Percentiles rank a stretch among this genome's conserved stretches.
Evolutionary conservation across 257 asterid genomes (phyloP).

Genomic region (Avicennia marina): DNA sequence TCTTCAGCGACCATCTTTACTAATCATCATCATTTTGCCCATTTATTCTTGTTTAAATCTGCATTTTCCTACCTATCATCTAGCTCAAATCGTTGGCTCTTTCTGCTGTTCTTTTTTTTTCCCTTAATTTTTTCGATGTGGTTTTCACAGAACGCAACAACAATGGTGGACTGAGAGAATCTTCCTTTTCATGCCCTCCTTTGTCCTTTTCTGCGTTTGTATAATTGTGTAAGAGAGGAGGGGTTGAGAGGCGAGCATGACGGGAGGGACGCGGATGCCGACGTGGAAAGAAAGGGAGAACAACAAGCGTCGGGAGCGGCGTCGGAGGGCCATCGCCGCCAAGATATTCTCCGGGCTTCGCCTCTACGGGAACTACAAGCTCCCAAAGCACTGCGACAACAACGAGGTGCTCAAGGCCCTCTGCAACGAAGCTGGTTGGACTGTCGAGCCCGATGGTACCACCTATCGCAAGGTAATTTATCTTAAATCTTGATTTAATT

Average conservation of each 20-base stretch:
- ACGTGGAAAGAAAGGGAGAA: constrained; percentile 84
- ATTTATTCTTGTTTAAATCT: neutral
- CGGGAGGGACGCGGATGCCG: constrained; percentile 53
- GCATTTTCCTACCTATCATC: neutral
- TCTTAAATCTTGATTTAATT: neutral
- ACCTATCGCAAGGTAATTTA: constrained; percentile 58
- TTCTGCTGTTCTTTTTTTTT: neutral
- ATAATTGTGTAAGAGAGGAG: neutral
- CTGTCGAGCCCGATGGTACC: constrained; percentile 65
- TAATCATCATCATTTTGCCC: constrained; percentile 4
- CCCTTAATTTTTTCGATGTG: neutral
- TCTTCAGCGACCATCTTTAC: neutral
- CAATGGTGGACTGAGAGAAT: neutral
- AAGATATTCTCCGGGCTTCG: constrained; percentile 67
- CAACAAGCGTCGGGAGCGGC: constrained; percentile 66
- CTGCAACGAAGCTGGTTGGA: constrained; percentile 75
- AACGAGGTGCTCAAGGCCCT: constrained; percentile 80
- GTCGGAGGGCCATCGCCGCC: constrained; percentile 71
- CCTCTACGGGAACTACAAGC: constrained; percentile 58
- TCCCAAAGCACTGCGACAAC: constrained; percentile 71
- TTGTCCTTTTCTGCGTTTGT: neutral
- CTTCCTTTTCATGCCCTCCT: neutral
- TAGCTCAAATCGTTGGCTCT: neutral
- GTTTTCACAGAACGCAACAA: too few species aligned
- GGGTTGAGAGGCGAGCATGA: constrained; percentile 7